Base-by-base conservation (phyloP, 2,329 filamentous ascomycete genomes). In the Xylariaceae sp. region DNA sequence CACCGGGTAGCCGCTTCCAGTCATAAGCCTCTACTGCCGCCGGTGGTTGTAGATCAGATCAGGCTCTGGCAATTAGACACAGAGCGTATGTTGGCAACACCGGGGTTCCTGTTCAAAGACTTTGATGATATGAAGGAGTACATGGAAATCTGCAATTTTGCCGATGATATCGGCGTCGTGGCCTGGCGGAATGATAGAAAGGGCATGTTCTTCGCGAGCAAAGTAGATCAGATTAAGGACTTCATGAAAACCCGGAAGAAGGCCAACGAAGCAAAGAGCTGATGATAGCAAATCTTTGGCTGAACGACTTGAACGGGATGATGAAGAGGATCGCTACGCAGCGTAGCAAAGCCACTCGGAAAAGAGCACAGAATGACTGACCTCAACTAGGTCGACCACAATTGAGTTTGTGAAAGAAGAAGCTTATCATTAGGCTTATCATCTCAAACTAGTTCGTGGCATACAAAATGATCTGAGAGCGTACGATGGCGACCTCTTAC, bases 1-100 rank as follows among this genome's bases (percentile, higher is more conserved):
- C 86, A 88, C 62, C 87, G 88, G 56, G 78, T 82, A 41, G 80
- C 82, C 6, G 73, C 77, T 22, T 60, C 77, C 44, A 63, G 80
- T 55, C 81, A 81, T 63, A 78, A 78, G 56, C 88, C 92, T 1
- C 83, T 96, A 14, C 80, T 99, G 2, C 94, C 95, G 1, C 92
- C 94, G 0, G 97, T 95, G 0, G 94, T 99, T 14, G 90, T 97
- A 57, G 94, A 99, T 71, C 94, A 99, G 75, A 97, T 99, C 64
- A 82, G 92, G 2, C 82, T 99, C 17, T 99, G 94, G 94, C 93
- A 99, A 75, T 85, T 97, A 47, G 94, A 99, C 71, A 91, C 93
- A 58, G 94, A 99, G 74, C 83, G 94, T 46, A 95, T 99, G 82
- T 89, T 88, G 69, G 84, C 89, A 1, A 90, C 85, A 5, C 75